phyloP scores from a whole-genome alignment of 2,329 filamentous ascomycete genomes.

The Periconia sp. region DNA sequence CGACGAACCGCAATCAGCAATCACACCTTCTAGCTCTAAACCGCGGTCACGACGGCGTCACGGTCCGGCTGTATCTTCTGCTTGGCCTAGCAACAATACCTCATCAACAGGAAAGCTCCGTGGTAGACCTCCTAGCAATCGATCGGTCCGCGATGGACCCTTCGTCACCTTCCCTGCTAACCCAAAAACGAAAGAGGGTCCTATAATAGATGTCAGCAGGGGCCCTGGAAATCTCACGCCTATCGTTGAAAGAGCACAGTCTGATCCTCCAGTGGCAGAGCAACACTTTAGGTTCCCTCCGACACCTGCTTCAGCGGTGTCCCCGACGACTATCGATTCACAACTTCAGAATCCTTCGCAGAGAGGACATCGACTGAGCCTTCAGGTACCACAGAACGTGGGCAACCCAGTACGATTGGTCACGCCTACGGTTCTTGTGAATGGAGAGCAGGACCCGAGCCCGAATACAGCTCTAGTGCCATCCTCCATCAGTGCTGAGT shows the following conservation, averaged over 20 bases:
- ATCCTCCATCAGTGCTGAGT: constrained; percentile 27
- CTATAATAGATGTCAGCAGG: constrained; percentile 53
- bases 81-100: constrained; percentile 75
- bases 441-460: constrained; percentile 51
- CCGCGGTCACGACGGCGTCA: constrained; percentile 68
- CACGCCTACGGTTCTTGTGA: constrained; percentile 63
- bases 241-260: constrained; percentile 51
- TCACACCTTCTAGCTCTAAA: constrained; percentile 65
- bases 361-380: constrained; percentile 60
- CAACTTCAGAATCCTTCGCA: constrained; percentile 28
- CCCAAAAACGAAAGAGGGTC: constrained; percentile 56
- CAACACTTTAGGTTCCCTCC: constrained; percentile 47
- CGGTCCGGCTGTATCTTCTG: constrained; percentile 87
- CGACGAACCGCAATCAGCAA: constrained; percentile 73
- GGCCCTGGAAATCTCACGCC: constrained; percentile 51
- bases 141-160: constrained; percentile 68
- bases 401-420: constrained; percentile 67
- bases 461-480: constrained; percentile 31
- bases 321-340: constrained; percentile 32
- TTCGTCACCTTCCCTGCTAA: constrained; percentile 74
- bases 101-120: constrained; percentile 72
- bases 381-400: constrained; percentile 68
- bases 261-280: constrained; percentile 43
- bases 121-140: constrained; percentile 79
- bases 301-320: constrained; percentile 46